Evolutionary conservation across 2,329 filamentous ascomycete genomes (phyloP).

Genomic region (Pseudomassariella vexata): DNA sequence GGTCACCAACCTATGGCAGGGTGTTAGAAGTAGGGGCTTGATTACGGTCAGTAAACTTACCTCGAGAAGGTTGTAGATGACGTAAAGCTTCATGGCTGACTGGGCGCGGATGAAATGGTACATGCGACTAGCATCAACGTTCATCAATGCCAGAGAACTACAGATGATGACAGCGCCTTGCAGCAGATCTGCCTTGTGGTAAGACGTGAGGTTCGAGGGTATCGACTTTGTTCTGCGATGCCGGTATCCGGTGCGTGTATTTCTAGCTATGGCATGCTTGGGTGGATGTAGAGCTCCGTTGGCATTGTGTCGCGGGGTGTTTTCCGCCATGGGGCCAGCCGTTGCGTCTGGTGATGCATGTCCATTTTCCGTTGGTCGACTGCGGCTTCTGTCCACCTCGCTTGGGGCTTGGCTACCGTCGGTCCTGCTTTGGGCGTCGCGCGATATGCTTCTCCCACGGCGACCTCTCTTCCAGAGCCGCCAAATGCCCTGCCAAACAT

Average conservation of each 20-base stretch:
- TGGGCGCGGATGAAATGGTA: constrained; percentile 97
- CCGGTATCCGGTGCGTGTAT: constrained; percentile 29
- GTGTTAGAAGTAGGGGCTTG: constrained; percentile 3
- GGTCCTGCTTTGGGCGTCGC: constrained; percentile 9
- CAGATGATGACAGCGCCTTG: constrained; percentile 84
- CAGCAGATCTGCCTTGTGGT: constrained; percentile 91
- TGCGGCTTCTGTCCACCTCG: constrained; percentile 34
- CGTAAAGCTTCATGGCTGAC: constrained; percentile 95
- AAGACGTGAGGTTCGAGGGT: constrained; percentile 77
- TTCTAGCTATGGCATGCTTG: constrained; percentile 24
- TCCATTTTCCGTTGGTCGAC: constrained; percentile 17
- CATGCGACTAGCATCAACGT: constrained; percentile 92
- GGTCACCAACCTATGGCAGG: constrained; percentile 74
- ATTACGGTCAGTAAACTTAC: constrained; percentile 36
- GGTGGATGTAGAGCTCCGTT: constrained; percentile 23
- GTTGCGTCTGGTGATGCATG: constrained; percentile 14
- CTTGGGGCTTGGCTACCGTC: constrained; percentile 20
- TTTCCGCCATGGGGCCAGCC: constrained; percentile 1
- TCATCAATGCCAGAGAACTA: constrained; percentile 81
- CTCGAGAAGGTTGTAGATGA: constrained; percentile 97
- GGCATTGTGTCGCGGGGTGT: constrained; percentile 12
- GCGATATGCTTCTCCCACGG: constrained; percentile 31
- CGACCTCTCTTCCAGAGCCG: constrained; percentile 66
- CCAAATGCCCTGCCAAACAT: constrained; percentile 74
- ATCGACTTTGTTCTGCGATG: constrained; percentile 77